These are phyloP conservation scores for Sphagnum contortum DNA, from an alignment of 225 moss, liverwort and hornwort species.

Conservation along the genomic window DNA sequence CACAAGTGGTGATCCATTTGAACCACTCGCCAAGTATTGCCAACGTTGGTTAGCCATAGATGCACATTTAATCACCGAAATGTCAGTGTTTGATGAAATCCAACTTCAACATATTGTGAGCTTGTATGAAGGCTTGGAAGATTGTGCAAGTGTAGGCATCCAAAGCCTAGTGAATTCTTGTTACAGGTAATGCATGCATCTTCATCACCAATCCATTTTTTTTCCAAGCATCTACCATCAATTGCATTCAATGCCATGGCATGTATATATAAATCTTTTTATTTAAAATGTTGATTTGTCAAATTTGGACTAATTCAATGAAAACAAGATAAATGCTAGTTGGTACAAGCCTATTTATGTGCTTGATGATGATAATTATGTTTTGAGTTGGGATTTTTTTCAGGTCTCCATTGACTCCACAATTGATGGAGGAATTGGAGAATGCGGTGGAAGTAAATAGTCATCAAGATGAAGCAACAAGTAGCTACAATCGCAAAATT, in stretches of 20 bases:
- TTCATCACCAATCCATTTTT: too few species aligned
- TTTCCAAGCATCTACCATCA: too few species aligned
- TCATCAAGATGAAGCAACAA: slow-evolving; percentile 23
- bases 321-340: too few species aligned
- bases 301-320: too few species aligned
- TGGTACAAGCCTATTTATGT: too few species aligned
- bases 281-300: too few species aligned
- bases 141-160: slow-evolving; percentile 36
- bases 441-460: slow-evolving; percentile 21
- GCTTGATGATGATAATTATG: too few species aligned
- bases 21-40: slow-evolving; percentile 33
- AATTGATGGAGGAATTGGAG: slow-evolving; percentile 24
- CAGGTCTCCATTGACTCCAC: slow-evolving; percentile 29
- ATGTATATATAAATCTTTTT: too few species aligned
- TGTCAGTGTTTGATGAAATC: slow-evolving; percentile 37
- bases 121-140: slow-evolving; percentile 52
- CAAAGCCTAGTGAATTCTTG: slow-evolving; percentile 37
- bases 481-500: slow-evolving; percentile 8
- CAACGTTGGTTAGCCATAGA: slow-evolving; percentile 43
- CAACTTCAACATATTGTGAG: slow-evolving; percentile 43
- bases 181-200: slow-evolving; percentile 19
- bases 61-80: slow-evolving; percentile 26
- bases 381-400: background rate
- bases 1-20: slow-evolving; percentile 32
- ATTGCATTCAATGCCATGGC: too few species aligned